phyloP scores from a whole-genome alignment of 2,329 filamentous ascomycete genomes.

The Alternaria ventricosa region DNA sequence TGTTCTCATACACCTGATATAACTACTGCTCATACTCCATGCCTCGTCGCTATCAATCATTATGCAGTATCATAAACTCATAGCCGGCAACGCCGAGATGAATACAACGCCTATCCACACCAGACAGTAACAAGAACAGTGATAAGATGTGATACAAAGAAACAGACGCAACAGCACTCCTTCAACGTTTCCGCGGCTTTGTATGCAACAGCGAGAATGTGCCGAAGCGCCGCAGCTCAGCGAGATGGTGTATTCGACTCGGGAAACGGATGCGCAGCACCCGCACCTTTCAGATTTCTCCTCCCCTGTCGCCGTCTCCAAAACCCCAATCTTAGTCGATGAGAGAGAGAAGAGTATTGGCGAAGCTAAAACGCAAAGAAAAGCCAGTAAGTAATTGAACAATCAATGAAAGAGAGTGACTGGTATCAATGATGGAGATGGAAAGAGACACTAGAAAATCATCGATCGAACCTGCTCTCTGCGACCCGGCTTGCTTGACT shows the following conservation, averaged over 20 bases:
- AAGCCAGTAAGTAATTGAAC: constrained; percentile 35
- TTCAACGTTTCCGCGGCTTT: neutral
- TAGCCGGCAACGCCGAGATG: constrained; percentile 11
- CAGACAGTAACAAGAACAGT: constrained; percentile 15
- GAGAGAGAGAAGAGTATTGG: constrained; percentile 21
- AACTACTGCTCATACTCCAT: constrained; percentile 9
- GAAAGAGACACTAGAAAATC: constrained; percentile 44
- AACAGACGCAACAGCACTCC: neutral
- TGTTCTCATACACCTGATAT: constrained; percentile 10
- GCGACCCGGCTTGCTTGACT: constrained; percentile 32
- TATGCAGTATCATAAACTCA: constrained; percentile 28
- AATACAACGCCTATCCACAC: constrained; percentile 5
- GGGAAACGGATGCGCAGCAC: constrained; percentile 26
- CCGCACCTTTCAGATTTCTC: constrained; percentile 11
- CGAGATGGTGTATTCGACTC: neutral
- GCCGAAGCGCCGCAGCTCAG: neutral
- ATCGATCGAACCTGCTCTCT: constrained; percentile 52
- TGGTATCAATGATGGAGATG: constrained; percentile 35
- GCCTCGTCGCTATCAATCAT: constrained; percentile 28
- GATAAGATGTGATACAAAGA: constrained; percentile 1
- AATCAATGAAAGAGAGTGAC: constrained; percentile 20
- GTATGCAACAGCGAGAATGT: neutral
- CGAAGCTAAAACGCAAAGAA: constrained; percentile 34
- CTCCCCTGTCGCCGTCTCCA: constrained; percentile 13
- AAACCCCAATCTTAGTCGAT: constrained; percentile 32